phyloP scores from a whole-genome alignment of 129 eudicot species.

The Ambrosia trifida region DNA sequence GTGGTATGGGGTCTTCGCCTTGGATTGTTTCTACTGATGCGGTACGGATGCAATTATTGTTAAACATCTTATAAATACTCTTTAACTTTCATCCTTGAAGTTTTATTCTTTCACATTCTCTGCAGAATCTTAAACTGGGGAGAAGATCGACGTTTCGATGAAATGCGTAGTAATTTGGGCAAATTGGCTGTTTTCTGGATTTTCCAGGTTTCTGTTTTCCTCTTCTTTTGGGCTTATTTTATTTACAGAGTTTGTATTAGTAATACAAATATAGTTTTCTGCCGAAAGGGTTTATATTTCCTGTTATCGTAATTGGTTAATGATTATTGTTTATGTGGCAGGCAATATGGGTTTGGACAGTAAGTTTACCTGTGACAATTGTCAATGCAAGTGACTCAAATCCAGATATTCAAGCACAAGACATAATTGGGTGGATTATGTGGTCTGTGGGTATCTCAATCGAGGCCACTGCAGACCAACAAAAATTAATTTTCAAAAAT shows the following conservation, averaged over 20 bases:
- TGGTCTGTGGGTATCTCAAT: conserved; percentile 67
- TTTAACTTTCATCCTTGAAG: not conserved
- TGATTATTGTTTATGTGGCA: conserved; percentile 36
- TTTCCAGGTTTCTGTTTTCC: conserved; percentile 64
- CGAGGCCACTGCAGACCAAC: conserved; percentile 95
- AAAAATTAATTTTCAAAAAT: conserved; percentile 75
- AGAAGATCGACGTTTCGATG: conserved; percentile 95
- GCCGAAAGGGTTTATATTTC: not conserved
- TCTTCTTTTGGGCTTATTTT: not conserved
- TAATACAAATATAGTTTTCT: not conserved
- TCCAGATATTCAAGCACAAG: conserved; percentile 69
- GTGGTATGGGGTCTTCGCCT: conserved; percentile 93
- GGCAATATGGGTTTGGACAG: conserved; percentile 99
- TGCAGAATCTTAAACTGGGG: conserved; percentile 94
- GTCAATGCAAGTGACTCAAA: conserved; percentile 78
- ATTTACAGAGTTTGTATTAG: conserved; percentile 1
- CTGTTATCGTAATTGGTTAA: not conserved
- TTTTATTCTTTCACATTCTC: conserved; percentile 9
- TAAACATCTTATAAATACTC: not conserved
- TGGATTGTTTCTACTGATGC: conserved; percentile 81
- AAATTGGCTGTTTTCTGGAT: conserved; percentile 86
- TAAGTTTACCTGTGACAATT: conserved; percentile 90
- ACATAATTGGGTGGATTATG: conserved; percentile 90
- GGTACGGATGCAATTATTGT: conserved; percentile 44
- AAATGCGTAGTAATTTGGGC: conserved; percentile 80